Conservation (phyloP, 768 basidiomycete species). For the Pleurotus giganteus region DNA sequence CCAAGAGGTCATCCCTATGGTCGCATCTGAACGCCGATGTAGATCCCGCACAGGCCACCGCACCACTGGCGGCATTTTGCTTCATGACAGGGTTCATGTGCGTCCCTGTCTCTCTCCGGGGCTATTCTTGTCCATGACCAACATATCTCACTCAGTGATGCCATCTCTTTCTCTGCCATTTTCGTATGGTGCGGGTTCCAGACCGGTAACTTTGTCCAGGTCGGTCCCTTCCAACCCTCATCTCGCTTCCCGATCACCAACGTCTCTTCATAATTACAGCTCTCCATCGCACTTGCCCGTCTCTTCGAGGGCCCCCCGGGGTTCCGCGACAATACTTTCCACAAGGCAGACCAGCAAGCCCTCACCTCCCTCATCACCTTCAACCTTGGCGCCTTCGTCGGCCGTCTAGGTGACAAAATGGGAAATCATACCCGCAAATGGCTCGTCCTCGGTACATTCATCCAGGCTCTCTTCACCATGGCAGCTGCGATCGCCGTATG, state of each 20-base stretch:
- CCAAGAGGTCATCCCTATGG: slow-evolving; percentile 7
- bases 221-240: slow-evolving; percentile 21
- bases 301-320: slow-evolving; percentile 57
- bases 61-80: slow-evolving; percentile 47
- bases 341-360: slow-evolving; percentile 81
- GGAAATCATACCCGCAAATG: slow-evolving; percentile 73
- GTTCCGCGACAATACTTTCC: slow-evolving; percentile 60
- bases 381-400: slow-evolving; percentile 72
- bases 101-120: slow-evolving; percentile 14
- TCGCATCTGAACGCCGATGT: slow-evolving; percentile 22
- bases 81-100: slow-evolving; percentile 63
- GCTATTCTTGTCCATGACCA: not conserved
- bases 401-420: slow-evolving; percentile 81
- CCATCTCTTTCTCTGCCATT: slow-evolving; percentile 72
- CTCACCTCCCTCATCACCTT: slow-evolving; percentile 78
- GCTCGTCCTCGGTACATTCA: slow-evolving; percentile 67
- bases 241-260: slow-evolving; percentile 3
- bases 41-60: slow-evolving; percentile 31
- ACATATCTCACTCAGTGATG: slow-evolving; percentile 44
- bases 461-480: slow-evolving; percentile 79
- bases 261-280: slow-evolving; percentile 43
- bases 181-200: slow-evolving; percentile 89
- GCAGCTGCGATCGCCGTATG: slow-evolving; percentile 67
- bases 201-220: slow-evolving; percentile 74
- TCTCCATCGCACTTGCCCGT: slow-evolving; percentile 77